Evolutionary conservation across 139 green algal species (phyloP).

Genomic region (Gonium pectorale): DNA sequence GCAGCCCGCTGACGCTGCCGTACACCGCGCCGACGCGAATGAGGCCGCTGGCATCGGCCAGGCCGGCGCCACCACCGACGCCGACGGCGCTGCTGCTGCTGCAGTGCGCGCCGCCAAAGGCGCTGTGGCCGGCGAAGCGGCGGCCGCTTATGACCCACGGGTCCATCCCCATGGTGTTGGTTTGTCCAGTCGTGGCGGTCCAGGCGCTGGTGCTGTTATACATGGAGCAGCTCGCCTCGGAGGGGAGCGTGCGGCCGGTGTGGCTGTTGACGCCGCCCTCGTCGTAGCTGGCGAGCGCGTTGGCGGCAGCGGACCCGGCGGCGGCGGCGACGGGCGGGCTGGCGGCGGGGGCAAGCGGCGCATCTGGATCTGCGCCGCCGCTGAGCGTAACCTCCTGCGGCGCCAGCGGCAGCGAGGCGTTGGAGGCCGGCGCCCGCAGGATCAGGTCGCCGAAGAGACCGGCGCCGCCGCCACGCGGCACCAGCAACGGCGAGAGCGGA

Average conservation of each 20-base stretch:
- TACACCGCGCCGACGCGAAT: not conserved
- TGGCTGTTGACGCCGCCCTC: not conserved
- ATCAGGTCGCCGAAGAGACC: too few relatives aligned
- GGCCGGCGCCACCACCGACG: not conserved
- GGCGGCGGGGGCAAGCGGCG: not conserved
- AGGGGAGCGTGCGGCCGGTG: not conserved
- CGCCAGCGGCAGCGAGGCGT: too few relatives aligned
- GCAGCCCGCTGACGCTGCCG: constrained; percentile 27
- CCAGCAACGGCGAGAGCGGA: too few relatives aligned
- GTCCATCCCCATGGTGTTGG: too few relatives aligned
- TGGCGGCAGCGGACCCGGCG: not conserved
- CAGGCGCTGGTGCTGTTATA: constrained; percentile 4
- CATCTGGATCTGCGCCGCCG: not conserved
- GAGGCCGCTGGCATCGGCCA: not conserved
- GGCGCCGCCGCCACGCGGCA: too few relatives aligned
- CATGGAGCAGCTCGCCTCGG: constrained; percentile 1
- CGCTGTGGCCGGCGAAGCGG: not conserved
- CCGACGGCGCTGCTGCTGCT: not conserved
- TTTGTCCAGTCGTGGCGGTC: not conserved
- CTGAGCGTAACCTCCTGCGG: not conserved
- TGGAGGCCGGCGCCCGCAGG: too few relatives aligned
- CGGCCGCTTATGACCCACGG: too few relatives aligned
- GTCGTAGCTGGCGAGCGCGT: not conserved
- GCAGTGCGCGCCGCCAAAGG: not conserved
- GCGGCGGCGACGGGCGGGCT: not conserved